Percentiles rank a stretch among this genome's conserved stretches.
phyloP scores from a whole-genome alignment of 2,329 filamentous ascomycete species.

The Hysterium pulicare region DNA sequence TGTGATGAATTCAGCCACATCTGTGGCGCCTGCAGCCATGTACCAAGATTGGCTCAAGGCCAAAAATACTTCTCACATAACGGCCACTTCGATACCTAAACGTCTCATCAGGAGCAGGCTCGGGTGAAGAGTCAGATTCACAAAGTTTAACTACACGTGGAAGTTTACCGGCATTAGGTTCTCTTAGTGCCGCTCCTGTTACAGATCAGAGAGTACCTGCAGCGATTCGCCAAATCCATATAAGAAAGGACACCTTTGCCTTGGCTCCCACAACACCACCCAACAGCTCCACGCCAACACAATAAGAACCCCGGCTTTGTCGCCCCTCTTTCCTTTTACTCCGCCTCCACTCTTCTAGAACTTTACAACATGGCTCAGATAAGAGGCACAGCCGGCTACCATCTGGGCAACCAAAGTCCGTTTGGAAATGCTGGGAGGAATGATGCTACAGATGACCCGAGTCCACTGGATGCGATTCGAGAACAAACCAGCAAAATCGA shows the following conservation, averaged over 20 bases:
- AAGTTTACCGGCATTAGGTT: neutral
- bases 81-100: too few relatives aligned
- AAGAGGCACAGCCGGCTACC: slow-evolving; percentile 70
- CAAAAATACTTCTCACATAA: too few relatives aligned
- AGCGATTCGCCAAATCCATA: neutral
- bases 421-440: slow-evolving; percentile 61
- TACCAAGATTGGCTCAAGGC: too few relatives aligned
- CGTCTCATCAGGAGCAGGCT: too few relatives aligned
- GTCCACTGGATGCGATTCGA: slow-evolving; percentile 81
- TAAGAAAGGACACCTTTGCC: slow-evolving; percentile 5
- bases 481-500: slow-evolving; percentile 98
- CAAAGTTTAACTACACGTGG: neutral
- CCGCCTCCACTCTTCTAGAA: slow-evolving; percentile 5
- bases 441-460: slow-evolving; percentile 64
- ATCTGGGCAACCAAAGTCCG: slow-evolving; percentile 70
- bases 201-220: slow-evolving; percentile 1
- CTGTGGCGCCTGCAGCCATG: too few relatives aligned
- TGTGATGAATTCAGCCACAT: too few relatives aligned
- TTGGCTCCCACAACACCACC: slow-evolving; percentile 1
- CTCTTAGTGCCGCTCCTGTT: neutral
- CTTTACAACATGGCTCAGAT: slow-evolving; percentile 54
- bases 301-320: slow-evolving; percentile 5
- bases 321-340: slow-evolving; percentile 14
- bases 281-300: slow-evolving; percentile 1
- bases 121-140: too few relatives aligned